Conservation (phyloP, 495 filamentous ascomycete genomes). For the Aspergillus heteromorphus region DNA sequence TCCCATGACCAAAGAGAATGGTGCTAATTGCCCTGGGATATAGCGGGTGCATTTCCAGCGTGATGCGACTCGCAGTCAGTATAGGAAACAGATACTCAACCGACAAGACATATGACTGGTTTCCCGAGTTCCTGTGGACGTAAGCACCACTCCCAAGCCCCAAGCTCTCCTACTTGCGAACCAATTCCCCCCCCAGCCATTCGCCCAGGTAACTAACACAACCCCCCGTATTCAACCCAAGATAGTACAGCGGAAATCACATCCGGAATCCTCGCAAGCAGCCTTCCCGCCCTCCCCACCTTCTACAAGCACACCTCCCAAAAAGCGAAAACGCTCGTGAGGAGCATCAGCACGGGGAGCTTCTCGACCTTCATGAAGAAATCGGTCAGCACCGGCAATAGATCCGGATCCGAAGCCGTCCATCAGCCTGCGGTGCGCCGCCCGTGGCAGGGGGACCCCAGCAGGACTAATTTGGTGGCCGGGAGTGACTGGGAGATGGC, state of each 20-base stretch:
- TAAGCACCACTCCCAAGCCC: slow-evolving; percentile 9
- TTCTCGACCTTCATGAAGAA: not conserved
- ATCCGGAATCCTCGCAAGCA: slow-evolving; percentile 20
- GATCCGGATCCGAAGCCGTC: not conserved
- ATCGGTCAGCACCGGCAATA: not conserved
- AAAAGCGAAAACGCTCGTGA: slow-evolving; percentile 9
- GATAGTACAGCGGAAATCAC: slow-evolving; percentile 20
- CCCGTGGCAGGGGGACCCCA: not conserved
- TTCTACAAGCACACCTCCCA: slow-evolving; percentile 14
- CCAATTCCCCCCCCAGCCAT: not conserved
- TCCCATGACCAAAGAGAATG: not conserved
- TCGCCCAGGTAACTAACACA: not conserved
- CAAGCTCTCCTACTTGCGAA: not conserved
- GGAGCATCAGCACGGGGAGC: not conserved
- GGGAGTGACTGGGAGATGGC: slow-evolving; percentile 2
- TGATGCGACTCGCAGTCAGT: slow-evolving; percentile 18
- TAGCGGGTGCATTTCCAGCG: slow-evolving; percentile 16
- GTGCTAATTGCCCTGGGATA: not conserved
- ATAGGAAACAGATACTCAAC: slow-evolving; percentile 4
- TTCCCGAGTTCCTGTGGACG: slow-evolving; percentile 20
- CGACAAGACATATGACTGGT: slow-evolving; percentile 19
- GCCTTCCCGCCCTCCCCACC: slow-evolving; percentile 16
- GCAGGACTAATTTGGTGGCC: not conserved
- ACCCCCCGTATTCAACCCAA: not conserved
- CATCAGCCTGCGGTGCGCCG: not conserved